phyloP scores from a whole-genome alignment of 2,329 filamentous ascomycete species.

The Achaetomium macrosporum region DNA sequence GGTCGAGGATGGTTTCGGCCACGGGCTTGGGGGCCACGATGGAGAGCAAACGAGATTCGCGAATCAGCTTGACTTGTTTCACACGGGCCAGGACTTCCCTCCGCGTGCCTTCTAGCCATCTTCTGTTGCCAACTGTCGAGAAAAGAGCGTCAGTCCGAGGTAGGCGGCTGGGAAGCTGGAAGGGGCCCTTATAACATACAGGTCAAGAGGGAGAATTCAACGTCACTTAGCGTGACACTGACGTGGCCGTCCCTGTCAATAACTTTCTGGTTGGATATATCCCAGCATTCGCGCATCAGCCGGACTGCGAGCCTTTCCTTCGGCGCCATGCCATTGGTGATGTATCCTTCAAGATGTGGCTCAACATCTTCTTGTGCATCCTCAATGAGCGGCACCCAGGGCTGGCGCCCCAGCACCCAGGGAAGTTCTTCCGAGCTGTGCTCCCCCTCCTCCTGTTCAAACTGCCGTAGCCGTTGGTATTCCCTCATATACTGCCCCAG shows the following conservation, averaged over 20 bases:
- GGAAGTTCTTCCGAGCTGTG: constrained; percentile 7
- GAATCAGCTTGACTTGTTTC: constrained; percentile 35
- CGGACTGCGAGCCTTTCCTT: constrained; percentile 39
- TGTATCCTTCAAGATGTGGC: constrained; percentile 28
- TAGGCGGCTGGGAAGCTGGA: background rate
- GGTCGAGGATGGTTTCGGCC: constrained; percentile 32
- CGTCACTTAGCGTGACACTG: constrained; percentile 34
- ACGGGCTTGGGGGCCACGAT: constrained; percentile 34
- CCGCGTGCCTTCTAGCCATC: constrained; percentile 31
- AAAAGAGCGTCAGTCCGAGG: constrained; percentile 8
- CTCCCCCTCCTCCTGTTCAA: constrained; percentile 4
- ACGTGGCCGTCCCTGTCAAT: constrained; percentile 38
- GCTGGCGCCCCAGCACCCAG: constrained; percentile 39
- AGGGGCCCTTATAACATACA: constrained; percentile 32
- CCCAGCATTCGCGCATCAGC: constrained; percentile 47
- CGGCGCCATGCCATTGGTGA: constrained; percentile 23
- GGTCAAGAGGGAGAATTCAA: constrained; percentile 40
- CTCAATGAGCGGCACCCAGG: constrained; percentile 37
- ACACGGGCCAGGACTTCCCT: constrained; percentile 29
- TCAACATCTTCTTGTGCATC: constrained; percentile 18
- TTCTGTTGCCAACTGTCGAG: constrained; percentile 31
- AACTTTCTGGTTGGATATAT: constrained; percentile 42
- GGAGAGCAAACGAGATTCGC: constrained; percentile 27
- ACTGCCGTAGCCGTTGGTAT: background rate
- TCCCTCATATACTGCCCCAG: constrained; percentile 38